These are phyloP conservation scores for Leishmania aethiopica DNA, from an alignment of 208 protist genomes.

Conservation along the genomic window DNA sequence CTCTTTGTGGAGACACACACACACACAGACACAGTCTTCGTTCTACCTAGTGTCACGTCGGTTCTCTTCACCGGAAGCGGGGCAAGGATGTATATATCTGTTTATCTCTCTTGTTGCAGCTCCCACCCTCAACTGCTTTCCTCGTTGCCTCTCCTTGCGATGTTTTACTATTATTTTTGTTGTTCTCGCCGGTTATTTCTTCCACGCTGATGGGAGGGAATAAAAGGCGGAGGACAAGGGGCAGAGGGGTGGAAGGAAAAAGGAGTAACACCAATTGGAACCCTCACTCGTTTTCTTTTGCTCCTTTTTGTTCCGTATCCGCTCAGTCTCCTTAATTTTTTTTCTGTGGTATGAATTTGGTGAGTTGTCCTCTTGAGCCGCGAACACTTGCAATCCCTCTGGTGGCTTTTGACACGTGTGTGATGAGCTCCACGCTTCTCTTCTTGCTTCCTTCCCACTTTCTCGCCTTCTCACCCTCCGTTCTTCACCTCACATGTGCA, in stretches of 20 bases:
- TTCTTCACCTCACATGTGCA: slow-evolving; percentile 3
- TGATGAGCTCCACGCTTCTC: not conserved
- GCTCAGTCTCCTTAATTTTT: not conserved
- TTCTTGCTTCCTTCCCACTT: not conserved
- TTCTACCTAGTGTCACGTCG: not conserved
- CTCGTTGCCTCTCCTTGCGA: not conserved
- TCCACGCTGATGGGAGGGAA: not conserved
- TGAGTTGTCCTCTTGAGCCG: not conserved
- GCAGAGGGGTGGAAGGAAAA: not conserved
- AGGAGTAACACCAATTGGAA: not conserved
- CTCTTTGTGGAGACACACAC: not conserved
- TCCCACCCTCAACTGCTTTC: not conserved
- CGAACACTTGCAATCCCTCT: not conserved
- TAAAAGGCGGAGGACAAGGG: not conserved
- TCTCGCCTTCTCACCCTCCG: slow-evolving; percentile 2
- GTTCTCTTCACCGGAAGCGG: not conserved
- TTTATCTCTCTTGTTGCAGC: not conserved
- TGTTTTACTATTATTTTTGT: slow-evolving; percentile 5
- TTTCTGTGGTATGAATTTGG: not conserved
- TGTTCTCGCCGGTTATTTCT: not conserved
- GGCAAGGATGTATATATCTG: not conserved
- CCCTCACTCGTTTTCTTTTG: not conserved
- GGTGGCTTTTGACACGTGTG: not conserved
- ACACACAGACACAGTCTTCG: not conserved
- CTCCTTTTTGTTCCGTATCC: not conserved